A percentile compares a stretch with the other conserved stretches of the same genome.
Conservation (phyloP, 1,139 yeast species). For the Kodamaea fungicola region DNA sequence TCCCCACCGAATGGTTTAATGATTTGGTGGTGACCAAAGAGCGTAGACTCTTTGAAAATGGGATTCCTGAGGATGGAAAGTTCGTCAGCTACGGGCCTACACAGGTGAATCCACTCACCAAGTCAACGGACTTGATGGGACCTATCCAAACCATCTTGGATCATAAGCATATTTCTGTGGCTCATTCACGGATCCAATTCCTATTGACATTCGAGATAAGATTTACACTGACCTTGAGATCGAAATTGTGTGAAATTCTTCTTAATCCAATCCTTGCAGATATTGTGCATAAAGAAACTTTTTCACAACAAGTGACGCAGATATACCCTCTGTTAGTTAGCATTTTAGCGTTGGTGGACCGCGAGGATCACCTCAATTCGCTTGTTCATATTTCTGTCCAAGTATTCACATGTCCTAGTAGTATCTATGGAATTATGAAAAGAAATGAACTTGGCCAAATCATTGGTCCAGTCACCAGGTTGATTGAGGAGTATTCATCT, state of each 20-base stretch:
- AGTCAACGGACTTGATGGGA: constrained; percentile 12
- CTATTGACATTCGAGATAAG: constrained; percentile 56
- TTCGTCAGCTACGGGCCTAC: constrained; percentile 23
- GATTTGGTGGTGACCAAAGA: constrained; percentile 13
- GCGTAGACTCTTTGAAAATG: constrained; percentile 27
- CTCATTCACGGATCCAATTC: constrained; percentile 48
- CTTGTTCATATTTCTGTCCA: constrained; percentile 57
- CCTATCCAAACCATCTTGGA: constrained; percentile 10
- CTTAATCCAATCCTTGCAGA: constrained; percentile 56
- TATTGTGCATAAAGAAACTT: constrained; percentile 38
- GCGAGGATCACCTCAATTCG: constrained; percentile 62
- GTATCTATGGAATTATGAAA: constrained; percentile 41
- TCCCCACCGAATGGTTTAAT: constrained; percentile 21
- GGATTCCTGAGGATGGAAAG: constrained; percentile 26
- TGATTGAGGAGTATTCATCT: constrained; percentile 40
- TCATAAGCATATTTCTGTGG: constrained; percentile 1
- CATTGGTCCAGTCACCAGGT: constrained; percentile 44
- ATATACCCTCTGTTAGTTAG: constrained; percentile 54
- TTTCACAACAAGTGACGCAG: constrained; percentile 51
- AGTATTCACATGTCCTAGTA: constrained; percentile 62
- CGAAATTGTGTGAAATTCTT: constrained; percentile 41
- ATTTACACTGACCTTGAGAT: constrained; percentile 48
- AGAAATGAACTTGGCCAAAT: constrained; percentile 36
- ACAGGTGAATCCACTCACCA: constrained; percentile 12
- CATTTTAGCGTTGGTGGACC: constrained; percentile 48